Evolutionary conservation across 108 stramenopile species (phyloP), one percentile per base, ranked within the genome.

Genomic region (Skeletonema potamos): DNA sequence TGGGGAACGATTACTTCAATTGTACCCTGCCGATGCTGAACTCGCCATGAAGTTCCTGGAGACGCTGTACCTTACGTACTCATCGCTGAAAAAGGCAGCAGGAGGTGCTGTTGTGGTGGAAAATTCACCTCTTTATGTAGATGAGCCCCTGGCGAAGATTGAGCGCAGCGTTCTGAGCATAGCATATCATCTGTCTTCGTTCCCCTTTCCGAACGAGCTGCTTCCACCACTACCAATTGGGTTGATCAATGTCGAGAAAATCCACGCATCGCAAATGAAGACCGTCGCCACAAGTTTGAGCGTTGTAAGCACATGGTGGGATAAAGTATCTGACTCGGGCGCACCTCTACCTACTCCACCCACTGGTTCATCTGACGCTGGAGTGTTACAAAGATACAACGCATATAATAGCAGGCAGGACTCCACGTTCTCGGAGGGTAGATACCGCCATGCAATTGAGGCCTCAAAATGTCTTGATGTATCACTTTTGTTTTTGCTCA

Each of bases 301-400:
- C 0, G 48, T 63, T 13, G 74, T 54, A 64, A 32, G 9, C 7
- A 72, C 62, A 7, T 76, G 74, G 74, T 76, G 74, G 74, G 74
- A 76, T 54, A 36, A 37, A 26, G 48, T 76, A 29, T 29, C 62
- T 17, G 69, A 41, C 51, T 11, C 48, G 9, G 63, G 61, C 26
- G 44, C 41, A 62, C 61, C 69, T 15, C 54, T 76, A 20, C 74
- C 62, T 4, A 24, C 27, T 28, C 74, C 74, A 64, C 74, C 74
- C 12, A 76, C 74, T 29, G 74, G 74, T 28, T 76, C 74, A 9
- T 64, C 29, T 22, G 61, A 71, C 18, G 48, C 46, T 30, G 33
- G 20, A 27, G 32, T 28, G 7, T 57, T 65, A 17, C 37, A 57
- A 12, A 58, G 39, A 26, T 64, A 28, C 37, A 34, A 58, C 8